These are phyloP conservation scores for Colletotrichum theobromicola DNA, from an alignment of 2,329 filamentous ascomycete genomes.

Conservation along the genomic window DNA sequence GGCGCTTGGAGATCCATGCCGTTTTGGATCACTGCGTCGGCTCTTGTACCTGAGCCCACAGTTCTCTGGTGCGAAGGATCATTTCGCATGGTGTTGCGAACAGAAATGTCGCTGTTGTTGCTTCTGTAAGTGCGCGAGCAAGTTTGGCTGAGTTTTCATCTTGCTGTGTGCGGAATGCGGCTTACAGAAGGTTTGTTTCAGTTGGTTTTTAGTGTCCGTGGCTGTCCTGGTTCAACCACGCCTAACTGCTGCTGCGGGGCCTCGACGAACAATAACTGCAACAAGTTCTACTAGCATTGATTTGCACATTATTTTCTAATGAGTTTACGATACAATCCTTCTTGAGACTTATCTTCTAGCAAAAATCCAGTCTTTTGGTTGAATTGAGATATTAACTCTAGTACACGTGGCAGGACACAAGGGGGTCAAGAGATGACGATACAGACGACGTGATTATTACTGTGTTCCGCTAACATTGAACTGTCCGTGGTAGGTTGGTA, in stretches of 20 bases:
- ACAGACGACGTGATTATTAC: background rate
- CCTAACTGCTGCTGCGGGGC: background rate
- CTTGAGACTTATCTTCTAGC: too few species aligned
- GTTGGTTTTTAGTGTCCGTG: background rate
- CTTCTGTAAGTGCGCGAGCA: background rate
- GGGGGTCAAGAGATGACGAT: background rate
- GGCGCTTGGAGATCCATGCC: background rate
- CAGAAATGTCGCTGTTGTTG: background rate
- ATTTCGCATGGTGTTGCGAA: background rate
- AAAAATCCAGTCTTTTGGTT: too few species aligned
- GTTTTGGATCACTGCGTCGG: accelerated
- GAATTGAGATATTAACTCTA: too few species aligned
- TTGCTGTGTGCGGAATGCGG: background rate
- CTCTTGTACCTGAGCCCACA: background rate
- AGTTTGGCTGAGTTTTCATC: background rate
- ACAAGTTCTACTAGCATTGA: background rate
- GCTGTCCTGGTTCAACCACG: background rate
- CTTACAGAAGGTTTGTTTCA: background rate
- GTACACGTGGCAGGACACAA: too few species aligned
- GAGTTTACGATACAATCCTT: too few species aligned
- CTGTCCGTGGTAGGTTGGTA: background rate
- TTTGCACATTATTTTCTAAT: background rate
- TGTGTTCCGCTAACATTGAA: background rate
- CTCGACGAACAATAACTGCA: background rate
- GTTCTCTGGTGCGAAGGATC: background rate